Percentiles rank a stretch among this genome's conserved stretches.
phyloP scores from a whole-genome alignment of 140 eudicot species.

The Ambrosia hybrid region DNA sequence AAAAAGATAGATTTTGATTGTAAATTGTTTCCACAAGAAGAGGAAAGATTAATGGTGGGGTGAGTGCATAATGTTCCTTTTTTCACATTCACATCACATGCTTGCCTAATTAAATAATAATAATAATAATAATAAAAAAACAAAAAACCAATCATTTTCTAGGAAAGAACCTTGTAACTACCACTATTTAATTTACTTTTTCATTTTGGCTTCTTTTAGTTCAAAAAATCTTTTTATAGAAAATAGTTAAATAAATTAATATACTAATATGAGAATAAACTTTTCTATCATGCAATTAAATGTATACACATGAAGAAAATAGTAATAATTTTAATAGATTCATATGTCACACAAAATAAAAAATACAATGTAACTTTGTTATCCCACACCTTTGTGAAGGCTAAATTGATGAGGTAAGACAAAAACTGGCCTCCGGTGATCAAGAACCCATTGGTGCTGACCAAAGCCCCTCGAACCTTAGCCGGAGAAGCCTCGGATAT shows the following conservation, averaged over 20 bases:
- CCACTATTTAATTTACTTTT: not conserved
- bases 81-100: conserved; percentile 18
- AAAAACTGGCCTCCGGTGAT: conserved; percentile 68
- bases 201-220: not conserved
- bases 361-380: not conserved
- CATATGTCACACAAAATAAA: conserved; percentile 5
- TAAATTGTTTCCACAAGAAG: conserved; percentile 35
- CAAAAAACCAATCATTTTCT: conserved; percentile 18
- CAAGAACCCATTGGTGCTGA: conserved; percentile 63
- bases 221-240: not conserved
- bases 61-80: conserved; percentile 21
- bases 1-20: not conserved
- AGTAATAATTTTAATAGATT: not conserved
- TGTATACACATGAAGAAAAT: not conserved
- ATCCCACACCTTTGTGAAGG: conserved; percentile 50
- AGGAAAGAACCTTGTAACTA: conserved; percentile 16
- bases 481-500: conserved; percentile 73
- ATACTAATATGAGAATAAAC: not conserved
- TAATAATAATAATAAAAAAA: not conserved
- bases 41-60: conserved; percentile 34
- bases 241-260: not conserved
- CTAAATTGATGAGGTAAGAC: conserved; percentile 61
- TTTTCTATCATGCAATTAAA: conserved; percentile 1
- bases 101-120: conserved; percentile 6
- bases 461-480: conserved; percentile 55